Conservation (phyloP, 1,284 basidiomycete species). For the Apiotrichum mycotoxinovorans region DNA sequence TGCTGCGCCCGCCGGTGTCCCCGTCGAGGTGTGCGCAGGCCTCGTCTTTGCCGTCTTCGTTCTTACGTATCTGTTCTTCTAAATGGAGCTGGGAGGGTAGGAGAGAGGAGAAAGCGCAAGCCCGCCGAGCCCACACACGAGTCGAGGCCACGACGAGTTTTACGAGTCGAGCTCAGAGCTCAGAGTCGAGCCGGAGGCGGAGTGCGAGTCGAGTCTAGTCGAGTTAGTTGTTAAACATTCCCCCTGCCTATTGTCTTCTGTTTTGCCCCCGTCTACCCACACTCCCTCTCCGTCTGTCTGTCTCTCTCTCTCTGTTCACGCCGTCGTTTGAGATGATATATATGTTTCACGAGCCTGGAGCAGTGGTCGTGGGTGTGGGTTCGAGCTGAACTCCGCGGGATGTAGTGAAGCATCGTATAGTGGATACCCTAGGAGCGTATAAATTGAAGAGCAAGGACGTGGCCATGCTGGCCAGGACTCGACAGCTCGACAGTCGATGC, state of each 20-base stretch:
- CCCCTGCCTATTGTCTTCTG: not conserved
- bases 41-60: slow-evolving; percentile 57
- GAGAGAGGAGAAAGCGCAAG: not conserved
- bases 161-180: too few species aligned
- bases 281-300: not conserved
- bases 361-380: not conserved
- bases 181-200: too few species aligned
- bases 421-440: too few species aligned
- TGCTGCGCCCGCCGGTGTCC: slow-evolving; percentile 48
- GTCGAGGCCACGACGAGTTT: too few species aligned
- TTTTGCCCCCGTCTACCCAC: not conserved
- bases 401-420: not conserved
- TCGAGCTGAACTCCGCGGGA: not conserved
- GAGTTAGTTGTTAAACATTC: not conserved
- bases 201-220: too few species aligned
- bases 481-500: too few species aligned
- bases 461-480: too few species aligned
- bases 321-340: slow-evolving; percentile 3
- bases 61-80: slow-evolving; percentile 57
- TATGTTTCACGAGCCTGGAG: slow-evolving; percentile 2
- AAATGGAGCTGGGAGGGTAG: slow-evolving; percentile 3
- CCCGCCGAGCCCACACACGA: too few species aligned
- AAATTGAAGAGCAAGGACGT: too few species aligned
- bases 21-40: slow-evolving; percentile 55
- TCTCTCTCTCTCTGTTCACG: slow-evolving; percentile 1